These are phyloP conservation scores for Hericium rajendrae DNA, from an alignment of 768 basidiomycete genomes.

Conservation along the genomic window DNA sequence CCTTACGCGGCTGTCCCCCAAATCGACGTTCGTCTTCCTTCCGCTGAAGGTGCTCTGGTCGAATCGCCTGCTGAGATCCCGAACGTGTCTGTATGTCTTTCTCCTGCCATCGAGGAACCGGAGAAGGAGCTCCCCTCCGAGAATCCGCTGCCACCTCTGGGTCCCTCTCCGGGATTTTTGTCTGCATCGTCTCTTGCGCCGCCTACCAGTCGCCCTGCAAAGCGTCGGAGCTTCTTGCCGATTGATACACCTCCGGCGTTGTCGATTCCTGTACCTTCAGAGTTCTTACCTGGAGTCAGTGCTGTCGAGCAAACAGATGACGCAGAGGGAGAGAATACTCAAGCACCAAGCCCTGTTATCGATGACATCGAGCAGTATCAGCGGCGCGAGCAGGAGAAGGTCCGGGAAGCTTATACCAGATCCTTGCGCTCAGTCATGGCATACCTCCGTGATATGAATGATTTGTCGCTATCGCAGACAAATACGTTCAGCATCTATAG, in stretches of 20 bases:
- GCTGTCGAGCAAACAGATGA: conserved; percentile 26
- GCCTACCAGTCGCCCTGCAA: conserved; percentile 43
- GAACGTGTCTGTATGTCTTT: conserved; percentile 9
- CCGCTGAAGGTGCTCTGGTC: conserved; percentile 36
- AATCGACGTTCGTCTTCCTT: conserved; percentile 42
- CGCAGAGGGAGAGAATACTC: conserved; percentile 16
- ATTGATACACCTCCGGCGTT: conserved; percentile 58
- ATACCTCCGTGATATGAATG: conserved; percentile 92
- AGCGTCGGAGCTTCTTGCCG: conserved; percentile 84
- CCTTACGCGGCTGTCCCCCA: conserved; percentile 17
- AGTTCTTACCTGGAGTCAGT: conserved; percentile 45
- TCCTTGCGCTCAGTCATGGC: conserved; percentile 91
- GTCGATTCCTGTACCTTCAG: conserved; percentile 53
- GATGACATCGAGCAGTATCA: conserved; percentile 36
- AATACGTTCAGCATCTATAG: conserved; percentile 53
- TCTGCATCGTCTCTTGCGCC: conserved; percentile 24
- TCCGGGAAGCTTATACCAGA: conserved; percentile 61
- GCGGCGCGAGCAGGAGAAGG: conserved; percentile 63
- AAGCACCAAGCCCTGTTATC: conserved; percentile 35
- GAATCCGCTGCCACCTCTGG: conserved; percentile 1
- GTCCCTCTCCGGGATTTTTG: conserved; percentile 7
- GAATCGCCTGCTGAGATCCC: conserved; percentile 1
- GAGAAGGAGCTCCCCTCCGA: conserved; percentile 5
- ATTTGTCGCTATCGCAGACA: conserved; percentile 65
- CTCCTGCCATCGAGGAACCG: conserved; percentile 6